Percentiles rank a stretch among this genome's conserved stretches.
phyloP scores from a whole-genome alignment of 371 early-diverging fungal species.

The Apophysomyces variabilis region DNA sequence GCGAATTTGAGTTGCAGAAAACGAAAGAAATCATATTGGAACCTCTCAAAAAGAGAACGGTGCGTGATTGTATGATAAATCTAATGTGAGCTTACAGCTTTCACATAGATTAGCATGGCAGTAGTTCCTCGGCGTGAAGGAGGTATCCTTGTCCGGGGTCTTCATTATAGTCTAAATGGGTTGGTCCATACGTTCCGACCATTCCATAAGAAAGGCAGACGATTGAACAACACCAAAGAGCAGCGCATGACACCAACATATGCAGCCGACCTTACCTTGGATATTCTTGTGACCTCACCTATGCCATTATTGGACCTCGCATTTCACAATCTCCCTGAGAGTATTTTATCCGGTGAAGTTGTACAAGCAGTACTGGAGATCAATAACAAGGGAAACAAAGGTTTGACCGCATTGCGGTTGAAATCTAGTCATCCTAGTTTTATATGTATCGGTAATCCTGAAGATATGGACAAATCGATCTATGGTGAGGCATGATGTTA shows the following conservation, averaged over 20 bases:
- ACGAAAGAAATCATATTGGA: conserved; percentile 54
- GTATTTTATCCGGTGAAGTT: conserved; percentile 86
- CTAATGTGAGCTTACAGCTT: not conserved
- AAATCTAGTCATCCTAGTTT: conserved; percentile 89
- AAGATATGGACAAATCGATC: conserved; percentile 49
- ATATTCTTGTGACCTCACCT: conserved; percentile 76
- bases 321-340: conserved; percentile 77
- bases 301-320: conserved; percentile 85
- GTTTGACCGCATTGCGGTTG: conserved; percentile 69
- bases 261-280: conserved; percentile 72
- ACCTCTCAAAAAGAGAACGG: conserved; percentile 55
- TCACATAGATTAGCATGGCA: conserved; percentile 67
- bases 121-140: conserved; percentile 81
- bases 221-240: conserved; percentile 76
- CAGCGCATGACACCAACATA: conserved; percentile 62
- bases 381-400: conserved; percentile 83
- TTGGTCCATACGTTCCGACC: conserved; percentile 71
- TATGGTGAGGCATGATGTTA: conserved; percentile 31
- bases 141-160: conserved; percentile 70
- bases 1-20: conserved; percentile 59
- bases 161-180: conserved; percentile 80
- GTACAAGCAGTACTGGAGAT: conserved; percentile 73
- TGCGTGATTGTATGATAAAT: conserved; percentile 20
- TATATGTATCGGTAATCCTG: conserved; percentile 70
- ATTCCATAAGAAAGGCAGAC: conserved; percentile 73